Conservation (phyloP, 2,329 filamentous ascomycete genomes). For the Scolecobasidium constrictum region DNA sequence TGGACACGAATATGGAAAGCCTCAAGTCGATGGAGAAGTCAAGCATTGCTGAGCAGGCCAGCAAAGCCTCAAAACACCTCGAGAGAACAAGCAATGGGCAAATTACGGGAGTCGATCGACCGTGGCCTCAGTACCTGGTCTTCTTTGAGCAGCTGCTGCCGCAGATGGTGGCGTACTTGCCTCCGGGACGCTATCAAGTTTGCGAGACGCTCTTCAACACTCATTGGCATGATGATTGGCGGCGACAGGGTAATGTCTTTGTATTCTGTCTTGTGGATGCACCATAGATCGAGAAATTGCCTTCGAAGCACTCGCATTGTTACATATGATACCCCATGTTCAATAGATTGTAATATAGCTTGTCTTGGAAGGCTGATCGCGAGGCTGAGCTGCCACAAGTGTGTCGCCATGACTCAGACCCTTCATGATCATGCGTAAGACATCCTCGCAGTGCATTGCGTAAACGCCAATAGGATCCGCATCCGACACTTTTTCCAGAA, state of each 20-base stretch:
- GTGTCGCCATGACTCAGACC: no score
- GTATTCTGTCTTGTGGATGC: constrained; percentile 38
- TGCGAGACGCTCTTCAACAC: constrained; percentile 52
- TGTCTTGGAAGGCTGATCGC: no score
- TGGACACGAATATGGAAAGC: constrained; percentile 28
- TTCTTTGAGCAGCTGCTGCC: constrained; percentile 49
- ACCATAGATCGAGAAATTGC: no score
- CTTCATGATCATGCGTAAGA: no score
- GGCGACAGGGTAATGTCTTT: constrained; percentile 50
- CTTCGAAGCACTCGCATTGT: no score
- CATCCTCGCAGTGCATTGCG: no score
- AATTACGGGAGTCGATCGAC: constrained; percentile 12
- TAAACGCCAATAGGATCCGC: no score
- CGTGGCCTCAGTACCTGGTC: constrained; percentile 36
- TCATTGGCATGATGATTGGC: constrained; percentile 51
- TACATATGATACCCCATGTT: no score
- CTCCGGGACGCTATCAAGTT: constrained; percentile 39
- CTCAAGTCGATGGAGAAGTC: constrained; percentile 11
- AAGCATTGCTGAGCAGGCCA: neutral
- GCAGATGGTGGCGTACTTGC: constrained; percentile 32
- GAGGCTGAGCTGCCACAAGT: no score
- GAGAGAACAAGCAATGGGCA: constrained; percentile 6
- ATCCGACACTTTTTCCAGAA: no score
- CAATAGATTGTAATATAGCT: no score
- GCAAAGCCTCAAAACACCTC: neutral